Conservation (phyloP, 805 yeast species). For the Myxozyma nipponensis region DNA sequence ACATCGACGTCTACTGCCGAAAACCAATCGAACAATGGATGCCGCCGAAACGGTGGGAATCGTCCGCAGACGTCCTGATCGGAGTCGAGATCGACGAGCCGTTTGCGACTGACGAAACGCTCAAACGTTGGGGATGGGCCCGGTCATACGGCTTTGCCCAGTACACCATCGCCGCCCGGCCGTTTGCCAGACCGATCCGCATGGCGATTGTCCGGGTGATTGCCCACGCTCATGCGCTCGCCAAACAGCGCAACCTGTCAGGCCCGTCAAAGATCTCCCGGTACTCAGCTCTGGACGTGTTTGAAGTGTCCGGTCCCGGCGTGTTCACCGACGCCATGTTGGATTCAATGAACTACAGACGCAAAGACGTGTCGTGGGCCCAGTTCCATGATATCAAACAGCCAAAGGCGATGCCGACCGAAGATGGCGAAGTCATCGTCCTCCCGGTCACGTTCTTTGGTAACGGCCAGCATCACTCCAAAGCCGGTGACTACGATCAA, state of each 20-base stretch:
- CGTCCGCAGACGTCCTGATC: slow-evolving; percentile 18
- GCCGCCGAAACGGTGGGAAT: slow-evolving; percentile 9
- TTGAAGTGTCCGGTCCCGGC: slow-evolving; percentile 23
- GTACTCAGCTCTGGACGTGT: slow-evolving; percentile 17
- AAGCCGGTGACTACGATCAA: slow-evolving; percentile 17
- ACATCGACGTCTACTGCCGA: slow-evolving; percentile 26
- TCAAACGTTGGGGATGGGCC: slow-evolving; percentile 18
- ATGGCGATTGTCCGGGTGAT: slow-evolving; percentile 19
- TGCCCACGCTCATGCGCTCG: slow-evolving; percentile 23
- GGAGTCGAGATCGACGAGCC: slow-evolving; percentile 27
- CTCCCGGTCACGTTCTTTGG: slow-evolving; percentile 22
- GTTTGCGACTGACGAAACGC: slow-evolving; percentile 17
- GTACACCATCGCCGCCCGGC: slow-evolving; percentile 21
- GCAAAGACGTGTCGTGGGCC: slow-evolving; percentile 21
- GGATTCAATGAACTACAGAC: slow-evolving; percentile 18
- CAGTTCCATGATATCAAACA: slow-evolving; percentile 6
- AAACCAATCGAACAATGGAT: slow-evolving; percentile 25
- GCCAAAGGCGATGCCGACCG: slow-evolving; percentile 10
- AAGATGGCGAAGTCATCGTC: slow-evolving; percentile 15
- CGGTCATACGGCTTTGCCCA: slow-evolving; percentile 22
- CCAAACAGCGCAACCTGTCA: slow-evolving; percentile 2
- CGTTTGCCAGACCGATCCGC: slow-evolving; percentile 23
- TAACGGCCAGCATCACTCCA: slow-evolving; percentile 26
- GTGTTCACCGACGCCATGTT: slow-evolving; percentile 25
- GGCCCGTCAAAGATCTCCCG: slow-evolving; percentile 4